phyloP scores from a whole-genome alignment of 2,329 filamentous ascomycete genomes.

The Juglanconis oblonga region DNA sequence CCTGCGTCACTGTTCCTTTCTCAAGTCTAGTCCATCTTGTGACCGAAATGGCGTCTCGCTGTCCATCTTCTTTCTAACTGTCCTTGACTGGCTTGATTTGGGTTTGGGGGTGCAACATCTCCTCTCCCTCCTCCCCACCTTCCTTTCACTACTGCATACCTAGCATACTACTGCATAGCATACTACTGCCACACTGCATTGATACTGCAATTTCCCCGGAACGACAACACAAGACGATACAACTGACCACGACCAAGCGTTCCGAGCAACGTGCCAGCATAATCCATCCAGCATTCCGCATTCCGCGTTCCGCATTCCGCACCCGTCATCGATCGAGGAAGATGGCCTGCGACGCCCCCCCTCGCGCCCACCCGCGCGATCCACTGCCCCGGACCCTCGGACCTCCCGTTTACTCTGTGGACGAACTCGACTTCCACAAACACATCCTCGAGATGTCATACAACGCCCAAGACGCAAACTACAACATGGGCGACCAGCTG shows the following conservation, averaged over 20 bases:
- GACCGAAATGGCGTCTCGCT: constrained; percentile 5
- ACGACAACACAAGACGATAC: not conserved
- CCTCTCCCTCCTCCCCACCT: not conserved
- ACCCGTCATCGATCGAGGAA: not conserved
- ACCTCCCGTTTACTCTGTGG: not conserved
- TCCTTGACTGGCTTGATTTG: constrained; percentile 7
- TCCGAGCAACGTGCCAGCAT: not conserved
- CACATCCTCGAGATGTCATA: not conserved
- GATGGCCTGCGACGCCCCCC: constrained; percentile 13
- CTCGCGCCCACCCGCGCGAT: not conserved
- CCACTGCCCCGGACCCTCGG: constrained; percentile 8
- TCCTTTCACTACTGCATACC: too few species aligned
- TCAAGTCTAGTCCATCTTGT: not conserved
- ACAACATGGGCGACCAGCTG: not conserved
- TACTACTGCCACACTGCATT: not conserved
- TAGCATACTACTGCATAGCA: not conserved
- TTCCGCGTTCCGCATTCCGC: not conserved
- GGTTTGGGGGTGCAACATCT: not conserved
- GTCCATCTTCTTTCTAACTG: not conserved
- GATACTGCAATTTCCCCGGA: not conserved
- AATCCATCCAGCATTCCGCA: not conserved
- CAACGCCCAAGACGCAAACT: not conserved
- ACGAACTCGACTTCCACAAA: constrained; percentile 8
- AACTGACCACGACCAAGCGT: not conserved
- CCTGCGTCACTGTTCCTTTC: too few species aligned